phyloP scores from a whole-genome alignment of 805 yeast genomes.

The Starmerella floris region DNA sequence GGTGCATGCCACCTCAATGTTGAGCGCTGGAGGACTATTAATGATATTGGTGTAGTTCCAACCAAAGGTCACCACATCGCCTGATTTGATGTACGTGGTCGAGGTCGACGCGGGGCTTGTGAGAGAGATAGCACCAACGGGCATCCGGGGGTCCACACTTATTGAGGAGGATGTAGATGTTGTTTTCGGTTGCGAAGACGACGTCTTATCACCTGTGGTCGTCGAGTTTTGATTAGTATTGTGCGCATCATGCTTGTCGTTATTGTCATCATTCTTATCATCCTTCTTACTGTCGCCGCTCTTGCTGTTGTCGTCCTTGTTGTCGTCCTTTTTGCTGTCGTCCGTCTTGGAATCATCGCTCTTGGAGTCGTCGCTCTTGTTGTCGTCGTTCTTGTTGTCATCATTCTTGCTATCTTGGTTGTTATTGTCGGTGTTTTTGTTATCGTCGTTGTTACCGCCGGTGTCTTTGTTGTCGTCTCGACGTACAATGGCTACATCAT shows the following conservation, averaged over 20 bases:
- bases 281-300: neutral
- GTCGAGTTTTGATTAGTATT: neutral
- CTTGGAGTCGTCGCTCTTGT: too few relatives aligned
- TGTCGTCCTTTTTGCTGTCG: too few relatives aligned
- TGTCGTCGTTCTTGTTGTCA: too few relatives aligned
- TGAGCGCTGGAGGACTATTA: slow-evolving; percentile 29
- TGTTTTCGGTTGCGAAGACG: neutral
- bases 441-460: too few relatives aligned
- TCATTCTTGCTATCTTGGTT: too few relatives aligned
- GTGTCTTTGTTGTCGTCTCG: too few relatives aligned
- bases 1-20: slow-evolving; percentile 30
- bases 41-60: slow-evolving; percentile 30
- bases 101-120: slow-evolving; percentile 27
- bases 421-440: too few relatives aligned
- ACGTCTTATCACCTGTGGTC: neutral
- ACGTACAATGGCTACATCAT: too few relatives aligned
- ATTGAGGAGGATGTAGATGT: slow-evolving; percentile 8
- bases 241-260: neutral
- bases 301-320: neutral
- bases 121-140: slow-evolving; percentile 29
- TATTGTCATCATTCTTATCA: neutral
- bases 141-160: slow-evolving; percentile 25
- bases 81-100: slow-evolving; percentile 29
- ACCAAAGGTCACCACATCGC: slow-evolving; percentile 30
- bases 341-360: too few relatives aligned